Percentiles rank a stretch among this genome's conserved stretches.
These are phyloP conservation scores for Polytolypa hystricis DNA, from an alignment of 2,329 filamentous ascomycete genomes.

Conservation along the genomic window DNA sequence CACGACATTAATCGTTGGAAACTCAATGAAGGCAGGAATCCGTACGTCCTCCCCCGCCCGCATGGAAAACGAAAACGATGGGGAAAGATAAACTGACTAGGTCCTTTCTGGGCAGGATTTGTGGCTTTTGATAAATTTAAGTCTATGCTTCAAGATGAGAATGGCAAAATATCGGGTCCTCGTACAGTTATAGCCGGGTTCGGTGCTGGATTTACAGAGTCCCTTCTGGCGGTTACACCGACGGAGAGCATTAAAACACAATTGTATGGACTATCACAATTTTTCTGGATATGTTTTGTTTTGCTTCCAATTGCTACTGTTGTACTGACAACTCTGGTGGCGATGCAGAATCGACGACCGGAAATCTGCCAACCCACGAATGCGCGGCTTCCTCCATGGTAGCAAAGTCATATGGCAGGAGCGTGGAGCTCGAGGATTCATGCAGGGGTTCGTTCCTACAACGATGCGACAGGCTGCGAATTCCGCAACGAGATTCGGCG, in stretches of 20 bases:
- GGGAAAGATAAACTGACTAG: background rate
- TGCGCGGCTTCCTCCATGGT: constrained; percentile 87
- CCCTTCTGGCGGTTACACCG: constrained; percentile 82
- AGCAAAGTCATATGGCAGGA: constrained; percentile 78
- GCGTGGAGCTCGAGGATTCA: constrained; percentile 81
- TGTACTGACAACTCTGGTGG: background rate
- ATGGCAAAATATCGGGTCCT: constrained; percentile 83
- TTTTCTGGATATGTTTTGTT: constrained; percentile 4
- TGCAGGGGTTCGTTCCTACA: constrained; percentile 92
- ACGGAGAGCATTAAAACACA: constrained; percentile 99
- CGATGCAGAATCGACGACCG: constrained; percentile 79
- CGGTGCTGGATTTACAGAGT: constrained; percentile 89
- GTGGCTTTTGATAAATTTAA: constrained; percentile 96
- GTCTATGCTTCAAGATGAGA: constrained; percentile 62
- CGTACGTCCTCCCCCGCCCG: constrained; percentile 47
- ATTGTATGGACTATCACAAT: constrained; percentile 41
- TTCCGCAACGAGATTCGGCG: constrained; percentile 79
- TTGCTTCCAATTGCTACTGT: background rate
- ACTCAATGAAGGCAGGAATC: constrained; percentile 91
- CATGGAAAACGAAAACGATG: background rate
- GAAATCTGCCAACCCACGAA: constrained; percentile 71
- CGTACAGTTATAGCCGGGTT: constrained; percentile 88
- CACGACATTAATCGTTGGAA: constrained; percentile 92
- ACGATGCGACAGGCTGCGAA: constrained; percentile 93
- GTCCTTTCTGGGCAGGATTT: constrained; percentile 53